Base-by-base conservation (phyloP, 1,139 yeast species). In the Trichomonascaceae sp. region DNA sequence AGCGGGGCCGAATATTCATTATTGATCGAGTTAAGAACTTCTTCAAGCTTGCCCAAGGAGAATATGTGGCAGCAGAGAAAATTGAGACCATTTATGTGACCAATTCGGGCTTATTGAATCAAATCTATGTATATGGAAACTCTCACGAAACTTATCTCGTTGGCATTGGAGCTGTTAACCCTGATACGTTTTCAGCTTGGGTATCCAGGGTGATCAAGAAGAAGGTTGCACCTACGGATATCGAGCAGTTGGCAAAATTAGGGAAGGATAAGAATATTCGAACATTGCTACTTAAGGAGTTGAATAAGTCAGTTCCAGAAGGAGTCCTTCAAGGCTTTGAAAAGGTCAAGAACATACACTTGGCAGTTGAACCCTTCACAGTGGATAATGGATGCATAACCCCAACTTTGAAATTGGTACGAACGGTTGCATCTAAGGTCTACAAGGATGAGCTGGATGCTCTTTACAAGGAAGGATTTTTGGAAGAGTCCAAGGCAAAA, bases 31-130 rank as follows among this genome's bases (percentile, higher is more conserved):
- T 85, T 49, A 86, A 86, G 74, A 86, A 86, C 69, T 85, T 86
- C 72, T 86, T 85, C 77, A 86, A 86, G 69, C 75, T 86, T 62
- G 80, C 91, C 1, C 95, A 86, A 69, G 95, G 95, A 57, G 95
- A 86, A 68, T 86, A 86, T 67, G 81, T 86, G 53, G 84, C 90
- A 1, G 91, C 93, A 2, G 95, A 86, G 66, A 83, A 81, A 67
- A 82, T 86, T 58, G 95, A 86, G 65, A 84, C 82, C 64, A 71
- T 73, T 22, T 85, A 85, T 63, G 71, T 83, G 48, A 76, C 86
- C 2, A 69, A 73, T 15, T 77, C 80, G 59, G 77, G 85, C 6
- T 66, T 79, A 20, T 64, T 80, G 24, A 70, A 79, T 9, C 90
- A 85, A 66, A 65, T 81, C 17, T 85, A 77, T 65, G 80, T 81